phyloP scores from a whole-genome alignment of 257 asterid species.

The Buddleja alternifolia region DNA sequence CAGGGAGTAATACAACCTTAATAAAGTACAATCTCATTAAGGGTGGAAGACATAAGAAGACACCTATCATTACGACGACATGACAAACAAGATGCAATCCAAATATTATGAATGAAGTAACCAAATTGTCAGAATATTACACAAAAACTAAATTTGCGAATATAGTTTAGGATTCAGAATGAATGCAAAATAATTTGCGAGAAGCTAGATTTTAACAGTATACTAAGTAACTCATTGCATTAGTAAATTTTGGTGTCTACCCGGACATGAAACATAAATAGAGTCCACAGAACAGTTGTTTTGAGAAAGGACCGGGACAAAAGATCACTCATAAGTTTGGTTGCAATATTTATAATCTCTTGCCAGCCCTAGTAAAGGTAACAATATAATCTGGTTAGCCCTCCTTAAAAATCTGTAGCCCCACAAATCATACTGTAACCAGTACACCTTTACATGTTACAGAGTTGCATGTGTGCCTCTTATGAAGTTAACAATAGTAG shows the following conservation, averaged over 20 bases:
- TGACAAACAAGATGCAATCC: not conserved
- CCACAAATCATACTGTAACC: constrained; percentile 4
- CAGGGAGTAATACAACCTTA: constrained; percentile 9
- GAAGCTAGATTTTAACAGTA: not conserved
- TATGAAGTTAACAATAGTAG: constrained; percentile 22
- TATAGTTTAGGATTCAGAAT: not conserved
- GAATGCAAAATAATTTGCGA: not conserved
- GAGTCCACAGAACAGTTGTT: constrained; percentile 22
- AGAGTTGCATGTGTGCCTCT: constrained; percentile 27
- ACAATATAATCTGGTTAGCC: not conserved
- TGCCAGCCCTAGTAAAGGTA: not conserved
- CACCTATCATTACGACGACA: constrained; percentile 8
- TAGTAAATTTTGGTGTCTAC: not conserved
- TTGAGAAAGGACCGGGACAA: constrained; percentile 2
- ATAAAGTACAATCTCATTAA: constrained; percentile 4
- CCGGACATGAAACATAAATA: constrained; percentile 20
- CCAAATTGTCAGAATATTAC: not conserved
- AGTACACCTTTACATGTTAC: constrained; percentile 13
- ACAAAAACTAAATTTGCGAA: not conserved
- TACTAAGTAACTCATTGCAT: constrained; percentile 16
- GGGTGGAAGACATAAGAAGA: constrained; percentile 14
- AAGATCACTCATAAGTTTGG: constrained; percentile 10
- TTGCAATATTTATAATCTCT: constrained; percentile 6
- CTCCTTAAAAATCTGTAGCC: constrained; percentile 19
- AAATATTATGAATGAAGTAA: constrained; percentile 2